phyloP scores from a whole-genome alignment of 257 asterid genomes.

The Nicotiana attenuata region DNA sequence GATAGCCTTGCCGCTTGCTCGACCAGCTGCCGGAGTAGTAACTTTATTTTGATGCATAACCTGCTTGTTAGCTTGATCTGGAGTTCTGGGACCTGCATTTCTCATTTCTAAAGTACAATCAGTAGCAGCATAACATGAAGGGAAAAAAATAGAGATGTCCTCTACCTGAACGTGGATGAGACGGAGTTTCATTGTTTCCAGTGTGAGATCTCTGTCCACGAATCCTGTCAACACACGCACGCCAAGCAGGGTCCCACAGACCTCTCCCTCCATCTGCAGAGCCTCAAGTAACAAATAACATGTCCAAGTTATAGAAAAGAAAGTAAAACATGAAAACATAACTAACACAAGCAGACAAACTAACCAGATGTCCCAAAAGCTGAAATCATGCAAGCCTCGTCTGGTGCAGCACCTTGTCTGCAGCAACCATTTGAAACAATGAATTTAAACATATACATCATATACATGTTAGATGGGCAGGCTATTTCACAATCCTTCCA shows the following conservation, averaged over 20 bases:
- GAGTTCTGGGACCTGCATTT: conserved; percentile 55
- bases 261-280: conserved; percentile 73
- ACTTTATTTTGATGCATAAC: conserved; percentile 47
- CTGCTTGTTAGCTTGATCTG: conserved; percentile 47
- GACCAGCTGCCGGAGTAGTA: conserved; percentile 38
- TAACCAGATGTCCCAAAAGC: conserved; percentile 74
- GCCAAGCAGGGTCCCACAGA: conserved; percentile 90
- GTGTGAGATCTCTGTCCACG: conserved; percentile 47
- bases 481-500: not conserved
- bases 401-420: conserved; percentile 97
- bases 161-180: conserved; percentile 61
- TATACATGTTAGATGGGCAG: not conserved
- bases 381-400: conserved; percentile 93
- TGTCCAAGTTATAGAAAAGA: conserved; percentile 8
- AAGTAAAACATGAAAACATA: not conserved
- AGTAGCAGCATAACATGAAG: conserved; percentile 13
- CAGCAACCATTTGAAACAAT: conserved; percentile 21
- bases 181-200: conserved; percentile 50
- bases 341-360: conserved; percentile 16
- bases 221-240: conserved; percentile 63
- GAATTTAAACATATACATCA: not conserved
- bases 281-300: not conserved
- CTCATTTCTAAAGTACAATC: conserved; percentile 18
- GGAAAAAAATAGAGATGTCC: conserved; percentile 10
- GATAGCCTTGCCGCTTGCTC: conserved; percentile 48